Base-by-base conservation (phyloP, 2,329 filamentous ascomycete species). In the Plenodomus tracheiphilus region DNA sequence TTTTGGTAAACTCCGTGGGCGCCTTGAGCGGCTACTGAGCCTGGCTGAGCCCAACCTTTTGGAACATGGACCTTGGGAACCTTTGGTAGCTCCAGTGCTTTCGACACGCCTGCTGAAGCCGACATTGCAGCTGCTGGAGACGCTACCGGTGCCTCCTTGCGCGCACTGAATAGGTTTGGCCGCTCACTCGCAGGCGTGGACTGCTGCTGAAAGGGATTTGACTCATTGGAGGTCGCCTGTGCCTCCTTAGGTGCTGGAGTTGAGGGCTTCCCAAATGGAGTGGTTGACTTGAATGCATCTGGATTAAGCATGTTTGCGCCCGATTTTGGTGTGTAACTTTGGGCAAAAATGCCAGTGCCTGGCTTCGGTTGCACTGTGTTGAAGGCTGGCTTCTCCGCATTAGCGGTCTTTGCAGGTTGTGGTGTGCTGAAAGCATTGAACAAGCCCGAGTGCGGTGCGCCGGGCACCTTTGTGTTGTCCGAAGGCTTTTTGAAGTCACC, bases 11-110 rank as follows among this genome's bases (percentile, higher is more conserved):
- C 8, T 11, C 49, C 50, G 19, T 64, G 56, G 17, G 52, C 20
- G 11, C 42, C 37, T 16, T 54, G 50, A n/a, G 47, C 40, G 9
- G 40, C 47, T 9, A 47, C 22, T 19, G 51, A 25, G 17, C 49
- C 51, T 8, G 59, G 40, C 4, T 54, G 37, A 36, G 49, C 50
- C 68, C 66, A 69, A 15, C 58, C 58, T 38, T 59, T 56, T 2
- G 64, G 64, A 17, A 65, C 58, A 22, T 56, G 56, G 2, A 58
- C 59, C 42, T 60, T 69, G 10, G 60, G 56, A 30, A 69, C 51
- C 32, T 54, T 65, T 10, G 64, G 60, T 36, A 58, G 35, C 8
- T 64, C 52, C 8, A 49, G 38, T 10, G 52, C 22, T 8, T 50
- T 49, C 8, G 51, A 21, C 11, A 48, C 7, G 45, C 13, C 35